These are phyloP conservation scores for Entelexis paramagnoliae DNA, from an alignment of 1,139 yeast species.

Conservation along the genomic window DNA sequence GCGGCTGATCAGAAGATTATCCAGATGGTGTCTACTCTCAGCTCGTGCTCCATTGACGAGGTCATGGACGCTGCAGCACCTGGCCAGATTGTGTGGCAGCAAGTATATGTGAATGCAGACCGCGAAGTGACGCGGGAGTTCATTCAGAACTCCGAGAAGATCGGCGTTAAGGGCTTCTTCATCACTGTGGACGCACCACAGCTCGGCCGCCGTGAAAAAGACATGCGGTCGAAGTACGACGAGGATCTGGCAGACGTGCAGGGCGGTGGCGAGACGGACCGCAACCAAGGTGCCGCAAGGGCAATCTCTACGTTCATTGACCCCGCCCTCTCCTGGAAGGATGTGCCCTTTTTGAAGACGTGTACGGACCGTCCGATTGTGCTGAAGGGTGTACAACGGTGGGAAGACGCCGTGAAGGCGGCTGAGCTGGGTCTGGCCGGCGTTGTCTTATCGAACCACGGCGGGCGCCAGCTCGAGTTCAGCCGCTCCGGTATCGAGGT, in stretches of 20 bases:
- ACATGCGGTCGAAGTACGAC: slow-evolving; percentile 50
- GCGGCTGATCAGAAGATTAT: slow-evolving; percentile 40
- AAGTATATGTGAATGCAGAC: slow-evolving; percentile 71
- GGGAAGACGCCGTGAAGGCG: slow-evolving; percentile 55
- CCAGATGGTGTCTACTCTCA: slow-evolving; percentile 50
- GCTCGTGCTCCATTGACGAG: slow-evolving; percentile 48
- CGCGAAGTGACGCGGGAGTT: slow-evolving; percentile 50
- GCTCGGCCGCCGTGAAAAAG: slow-evolving; percentile 77
- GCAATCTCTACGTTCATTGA: slow-evolving; percentile 81
- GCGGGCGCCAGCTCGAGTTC: slow-evolving; percentile 68
- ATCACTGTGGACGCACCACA: slow-evolving; percentile 93
- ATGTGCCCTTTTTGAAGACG: slow-evolving; percentile 47
- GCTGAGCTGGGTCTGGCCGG: slow-evolving; percentile 55
- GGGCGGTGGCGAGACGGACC: slow-evolving; percentile 41
- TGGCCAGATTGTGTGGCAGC: slow-evolving; percentile 73
- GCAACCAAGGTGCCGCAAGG: slow-evolving; percentile 76
- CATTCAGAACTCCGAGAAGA: slow-evolving; percentile 58
- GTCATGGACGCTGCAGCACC: slow-evolving; percentile 42
- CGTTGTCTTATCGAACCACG: slow-evolving; percentile 64
- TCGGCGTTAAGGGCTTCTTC: slow-evolving; percentile 71
- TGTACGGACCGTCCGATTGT: slow-evolving; percentile 54
- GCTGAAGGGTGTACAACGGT: slow-evolving; percentile 61
- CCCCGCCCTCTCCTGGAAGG: slow-evolving; percentile 62
- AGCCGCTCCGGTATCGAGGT: slow-evolving; percentile 60
- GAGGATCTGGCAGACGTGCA: slow-evolving; percentile 47